Evolutionary conservation across 768 basidiomycete species (phyloP), one percentile per base, ranked within the genome.

Genomic region (Cystobasidium tubakii): DNA sequence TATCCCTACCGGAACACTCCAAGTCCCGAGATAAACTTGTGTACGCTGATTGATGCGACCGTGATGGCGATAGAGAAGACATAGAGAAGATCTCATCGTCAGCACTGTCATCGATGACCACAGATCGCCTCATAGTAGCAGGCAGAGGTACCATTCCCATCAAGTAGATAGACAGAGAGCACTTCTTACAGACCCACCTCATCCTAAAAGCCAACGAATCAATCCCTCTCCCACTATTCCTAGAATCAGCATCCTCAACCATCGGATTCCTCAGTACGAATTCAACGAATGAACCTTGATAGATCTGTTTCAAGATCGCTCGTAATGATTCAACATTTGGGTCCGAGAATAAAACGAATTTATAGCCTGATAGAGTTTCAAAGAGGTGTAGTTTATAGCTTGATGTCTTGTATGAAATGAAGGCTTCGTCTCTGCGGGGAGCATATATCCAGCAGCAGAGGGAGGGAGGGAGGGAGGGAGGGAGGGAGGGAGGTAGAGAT

Each of bases 241-340:
- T 39, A 15, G 90, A 91, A 81, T 96, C 90, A 87, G 92, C 15
- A 39, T 39, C 89, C 60, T 84, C 84, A 1, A 89, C 85, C 36
- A 97, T 84, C 1, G 95, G 95, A 79, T 98, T 97, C 66, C 92
- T 87, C 55, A 94, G 92, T 34, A 96, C 92, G 79, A 88, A 91
- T 81, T 96, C 92, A 53, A 96, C 81, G 83, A 97, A 98, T 0
- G 93, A 92, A 1, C 92, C 92, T n/a, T 86, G 85, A 81, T 97
- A 94, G 76, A 97, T 87, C 73, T 91, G 90, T n/a, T 89, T 87
- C 44, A 97, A 82, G 54, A 74, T 12, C 74, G 64, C 66, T 36
- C 63, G 63, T 13, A 75, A 76, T 1, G 90, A 89, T 75, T 97
- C 94, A 43, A 89, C 84, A 70, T 85, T 85, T 0, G 91, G 90